Evolutionary conservation across 345 rosid species (phyloP), one percentile per base, ranked within the genome.

Genomic region (Gossypium australe): DNA sequence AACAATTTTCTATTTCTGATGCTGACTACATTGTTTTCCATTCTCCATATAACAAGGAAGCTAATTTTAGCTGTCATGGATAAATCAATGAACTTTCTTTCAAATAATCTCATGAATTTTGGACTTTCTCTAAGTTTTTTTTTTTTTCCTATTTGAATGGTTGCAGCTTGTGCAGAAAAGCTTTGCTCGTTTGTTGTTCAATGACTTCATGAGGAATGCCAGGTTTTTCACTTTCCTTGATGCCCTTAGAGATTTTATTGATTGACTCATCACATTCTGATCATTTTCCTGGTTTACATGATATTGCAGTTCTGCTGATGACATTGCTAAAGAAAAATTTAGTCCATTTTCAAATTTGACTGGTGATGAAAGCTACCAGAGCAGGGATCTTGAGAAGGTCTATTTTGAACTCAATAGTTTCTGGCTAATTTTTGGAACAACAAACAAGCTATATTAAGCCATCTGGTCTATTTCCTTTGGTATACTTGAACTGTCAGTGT

Each of bases 131-230:
- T 76, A 44, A 71, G 41, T 34, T 34, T 4, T 34, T 34, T 12
- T 47, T 34, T 12, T 47, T 73, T 71, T 76, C 65, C 41, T 66
- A 18, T 77, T 80, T 70, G 57, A 60, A 75, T 75, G 78, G 3
- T 61, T 82, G 87, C 93, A 96, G 99, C 99, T 96, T 84, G 99
- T 96, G 58, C 99, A 96, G 84, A 96, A 96, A 85, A 93, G 99
- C 80, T 96, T 96, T 85, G 92, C 97, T 75, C 92, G 99, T 73
- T 84, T 96, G 79, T 49, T 90, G 78, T 96, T 83, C 83, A 86
- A 90, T 70, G 98, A 96, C 87, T 89, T 85, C 82, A 52, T 82
- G 77, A 92, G 94, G 77, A 88, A 89, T 82, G 94, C 94, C 76
- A 90, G 97, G 99, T 89, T 58, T 64, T 14, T 53, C n/a, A 79